Evolutionary conservation across 108 stramenopile species (phyloP), one percentile per base, ranked within the genome.

Genomic region (Epipyxis sp.): DNA sequence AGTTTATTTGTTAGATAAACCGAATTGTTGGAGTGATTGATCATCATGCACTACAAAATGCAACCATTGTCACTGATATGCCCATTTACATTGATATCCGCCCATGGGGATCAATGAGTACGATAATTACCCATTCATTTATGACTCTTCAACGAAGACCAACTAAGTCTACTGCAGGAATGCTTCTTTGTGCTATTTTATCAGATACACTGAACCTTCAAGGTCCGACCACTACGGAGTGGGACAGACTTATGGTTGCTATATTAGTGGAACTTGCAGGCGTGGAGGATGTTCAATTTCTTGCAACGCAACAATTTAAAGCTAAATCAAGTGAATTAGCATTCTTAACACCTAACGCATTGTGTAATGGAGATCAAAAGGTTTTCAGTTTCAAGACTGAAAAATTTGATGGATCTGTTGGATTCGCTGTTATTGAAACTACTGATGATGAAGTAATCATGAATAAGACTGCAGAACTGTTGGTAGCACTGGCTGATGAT

Each of bases 81-180:
- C 88, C 91, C 42, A 90, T 92, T 62, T 90, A 88, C 76, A 87
- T 92, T 59, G 91, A 92, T 69, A 90, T 92, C 69, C 85, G 91
- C 32, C 91, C 91, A 16, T 78, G 77, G 91, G 91, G 91, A 25
- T 82, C 80, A 44, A 89, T 90, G 87, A 80, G 78, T 29, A 89
- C 89, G 44, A 92, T 90, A 62, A 82, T 92, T 37, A 87, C 84
- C 35, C 90, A 92, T 81, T 87, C 88, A 1, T 92, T 82, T 57
- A 40, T 90, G 34, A 85, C 88, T 40, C 59, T 77, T 40, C 62
- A 85, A 1, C 77, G 82, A 16, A 86, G 86, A 2, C 69, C 82
- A 1, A 69, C 83, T 40, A 77, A 61, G 27, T 35, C 69, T 0
- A 67, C 89, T 25, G 88, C 89, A 0, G 89, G 89, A 0, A 80